Evolutionary conservation across 1,139 yeast genomes (phyloP), one percentile per base, ranked within the genome.

Genomic region (Nakaseomyces uthaithaninus): DNA sequence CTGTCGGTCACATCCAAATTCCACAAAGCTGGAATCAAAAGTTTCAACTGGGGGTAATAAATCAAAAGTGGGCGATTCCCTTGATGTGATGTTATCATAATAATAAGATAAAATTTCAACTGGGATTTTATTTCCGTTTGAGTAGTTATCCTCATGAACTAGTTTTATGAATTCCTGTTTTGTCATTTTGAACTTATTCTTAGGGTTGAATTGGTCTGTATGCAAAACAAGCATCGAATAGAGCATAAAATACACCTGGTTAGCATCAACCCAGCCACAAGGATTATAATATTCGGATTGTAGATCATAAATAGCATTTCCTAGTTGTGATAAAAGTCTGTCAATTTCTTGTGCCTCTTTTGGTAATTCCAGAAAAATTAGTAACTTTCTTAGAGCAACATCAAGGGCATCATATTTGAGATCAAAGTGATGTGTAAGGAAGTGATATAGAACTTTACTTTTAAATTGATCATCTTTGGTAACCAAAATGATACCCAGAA

Each of bases 341-440:
- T 80, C 87, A 41, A 80, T 80, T 52, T 80, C 86, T 54, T 80
- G 87, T 0, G 84, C 66, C 54, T 80, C 89, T 46, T 67, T 69
- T 0, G 89, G 87, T 19, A 80, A 59, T 41, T 73, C 73, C 38
- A 75, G 68, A 38, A 68, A 62, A 63, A 76, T 67, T 33, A 80
- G 58, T 38, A 80, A 67, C 49, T 70, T 72, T 34, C 89, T 61
- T 39, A 80, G 57, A 0, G 86, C 69, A 48, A 80, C 64, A 51
- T 80, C 89, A 12, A 80, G 52, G 0, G 87, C 81, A 43, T 72
- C 73, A 18, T 64, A 64, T 2, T 50, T 38, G 43, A 79, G 76
- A 41, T 72, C 65, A 51, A 76, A 75, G 20, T 55, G 62, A 23
- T 61, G 55, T 5, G 60, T 47, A 22, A 70, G 43, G 47, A 63